phyloP scores from a whole-genome alignment of 2,329 filamentous ascomycete genomes.

The Plectosphaerella plurivora region DNA sequence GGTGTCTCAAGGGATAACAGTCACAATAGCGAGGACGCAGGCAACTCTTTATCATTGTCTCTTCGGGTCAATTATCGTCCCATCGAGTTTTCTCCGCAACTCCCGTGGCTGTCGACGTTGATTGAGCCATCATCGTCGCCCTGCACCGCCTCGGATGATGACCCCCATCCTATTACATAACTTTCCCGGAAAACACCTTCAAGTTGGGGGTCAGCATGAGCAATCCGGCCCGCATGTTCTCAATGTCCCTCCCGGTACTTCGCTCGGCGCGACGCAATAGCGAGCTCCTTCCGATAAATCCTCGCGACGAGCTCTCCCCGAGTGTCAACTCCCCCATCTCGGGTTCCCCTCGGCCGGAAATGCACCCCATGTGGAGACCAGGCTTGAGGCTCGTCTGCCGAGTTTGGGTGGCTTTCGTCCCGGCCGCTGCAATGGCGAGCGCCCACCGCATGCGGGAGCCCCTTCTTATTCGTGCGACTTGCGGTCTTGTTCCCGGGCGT shows the following conservation, averaged over 20 bases:
- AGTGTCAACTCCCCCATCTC: conserved; percentile 8
- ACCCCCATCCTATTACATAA: no score
- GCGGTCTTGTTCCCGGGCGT: neutral
- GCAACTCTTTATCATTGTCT: no score
- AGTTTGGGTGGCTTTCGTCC: neutral
- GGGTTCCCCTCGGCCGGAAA: conserved; percentile 21
- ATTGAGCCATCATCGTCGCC: no score
- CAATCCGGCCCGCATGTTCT: neutral
- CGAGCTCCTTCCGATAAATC: conserved; percentile 14
- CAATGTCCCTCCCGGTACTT: neutral
- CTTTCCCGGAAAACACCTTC: no score
- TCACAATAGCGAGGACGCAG: no score
- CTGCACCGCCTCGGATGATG: no score
- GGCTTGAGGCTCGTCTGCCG: conserved; percentile 1
- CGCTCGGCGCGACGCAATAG: conserved; percentile 3
- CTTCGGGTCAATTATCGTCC: no score
- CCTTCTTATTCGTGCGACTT: conserved; percentile 5
- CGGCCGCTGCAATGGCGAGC: no score
- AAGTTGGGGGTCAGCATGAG: neutral
- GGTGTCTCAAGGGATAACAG: no score
- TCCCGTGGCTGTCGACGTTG: no score
- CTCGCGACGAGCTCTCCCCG: conserved; percentile 7
- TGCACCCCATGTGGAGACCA: conserved; percentile 2
- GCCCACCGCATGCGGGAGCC: neutral
- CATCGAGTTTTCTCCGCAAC: no score